These are phyloP conservation scores for Aspergillus nanangensis DNA, from an alignment of 495 filamentous ascomycete species.

Conservation along the genomic window DNA sequence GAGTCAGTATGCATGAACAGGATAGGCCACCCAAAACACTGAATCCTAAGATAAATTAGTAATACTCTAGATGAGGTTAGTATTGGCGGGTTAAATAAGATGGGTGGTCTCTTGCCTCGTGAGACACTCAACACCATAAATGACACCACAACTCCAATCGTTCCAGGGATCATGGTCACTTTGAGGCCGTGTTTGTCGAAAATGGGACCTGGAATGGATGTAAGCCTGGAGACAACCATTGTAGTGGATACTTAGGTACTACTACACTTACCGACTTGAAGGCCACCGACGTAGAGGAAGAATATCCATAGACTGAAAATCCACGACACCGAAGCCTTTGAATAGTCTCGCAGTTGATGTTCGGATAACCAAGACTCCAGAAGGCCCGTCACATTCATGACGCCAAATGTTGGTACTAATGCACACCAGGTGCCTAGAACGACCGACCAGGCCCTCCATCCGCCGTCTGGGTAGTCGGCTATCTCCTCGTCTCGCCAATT, in stretches of 20 bases:
- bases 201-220: too few relatives aligned
- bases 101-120: background rate
- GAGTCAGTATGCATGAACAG: slow-evolving; percentile 51
- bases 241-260: too few relatives aligned
- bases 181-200: slow-evolving; percentile 20
- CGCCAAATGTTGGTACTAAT: slow-evolving; percentile 33
- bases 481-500: too few relatives aligned
- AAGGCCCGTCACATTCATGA: slow-evolving; percentile 50
- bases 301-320: slow-evolving; percentile 30
- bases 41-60: slow-evolving; percentile 26
- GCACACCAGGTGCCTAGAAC: slow-evolving; percentile 17
- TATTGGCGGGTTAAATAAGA: background rate
- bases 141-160: slow-evolving; percentile 18
- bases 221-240: too few relatives aligned
- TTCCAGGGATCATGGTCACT: slow-evolving; percentile 13
- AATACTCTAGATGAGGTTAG: slow-evolving; percentile 15
- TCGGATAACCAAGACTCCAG: slow-evolving; percentile 48
- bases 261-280: slow-evolving; percentile 11
- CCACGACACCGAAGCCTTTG: slow-evolving; percentile 46
- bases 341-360: slow-evolving; percentile 38
- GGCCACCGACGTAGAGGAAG: slow-evolving; percentile 17
- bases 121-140: slow-evolving; percentile 25
- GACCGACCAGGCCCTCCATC: slow-evolving; percentile 17
- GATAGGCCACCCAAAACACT: slow-evolving; percentile 20
- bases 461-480: slow-evolving; percentile 11